These are phyloP conservation scores for Fusarium haematococcum DNA, from an alignment of 2,329 filamentous ascomycete genomes.

Conservation along the genomic window DNA sequence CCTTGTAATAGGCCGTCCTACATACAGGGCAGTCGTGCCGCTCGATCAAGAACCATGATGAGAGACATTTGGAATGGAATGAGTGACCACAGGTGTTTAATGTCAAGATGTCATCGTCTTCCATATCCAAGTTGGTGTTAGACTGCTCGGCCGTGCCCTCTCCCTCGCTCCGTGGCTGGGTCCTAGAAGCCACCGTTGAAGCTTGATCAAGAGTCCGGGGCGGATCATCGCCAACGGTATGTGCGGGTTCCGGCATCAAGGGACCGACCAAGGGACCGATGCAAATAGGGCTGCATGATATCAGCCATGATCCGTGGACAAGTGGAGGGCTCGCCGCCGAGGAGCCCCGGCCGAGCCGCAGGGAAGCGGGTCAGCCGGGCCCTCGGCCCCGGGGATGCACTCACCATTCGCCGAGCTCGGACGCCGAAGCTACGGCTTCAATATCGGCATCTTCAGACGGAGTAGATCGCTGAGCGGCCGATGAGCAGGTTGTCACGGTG, in stretches of 20 bases:
- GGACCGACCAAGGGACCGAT: constrained; percentile 49
- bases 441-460: constrained; percentile 24
- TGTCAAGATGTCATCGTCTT: constrained; percentile 50
- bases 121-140: neutral
- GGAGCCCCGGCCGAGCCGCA: constrained; percentile 10
- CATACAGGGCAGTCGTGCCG: constrained; percentile 56
- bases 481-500: constrained; percentile 45
- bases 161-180: neutral
- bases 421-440: constrained; percentile 28
- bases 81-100: constrained; percentile 53
- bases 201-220: constrained; percentile 32
- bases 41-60: constrained; percentile 53
- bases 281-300: constrained; percentile 47
- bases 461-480: constrained; percentile 19
- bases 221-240: constrained; percentile 25
- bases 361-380: constrained; percentile 13
- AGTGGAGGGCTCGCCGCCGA: neutral
- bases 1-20: constrained; percentile 49
- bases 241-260: constrained; percentile 43
- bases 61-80: constrained; percentile 55
- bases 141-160: constrained; percentile 4
- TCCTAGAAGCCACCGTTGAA: constrained; percentile 21
- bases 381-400: constrained; percentile 15
- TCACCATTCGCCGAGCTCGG: constrained; percentile 44
- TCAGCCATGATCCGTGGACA: constrained; percentile 6